Conservation (phyloP, 2,329 filamentous ascomycete species). For the Pyrenophora teres region DNA sequence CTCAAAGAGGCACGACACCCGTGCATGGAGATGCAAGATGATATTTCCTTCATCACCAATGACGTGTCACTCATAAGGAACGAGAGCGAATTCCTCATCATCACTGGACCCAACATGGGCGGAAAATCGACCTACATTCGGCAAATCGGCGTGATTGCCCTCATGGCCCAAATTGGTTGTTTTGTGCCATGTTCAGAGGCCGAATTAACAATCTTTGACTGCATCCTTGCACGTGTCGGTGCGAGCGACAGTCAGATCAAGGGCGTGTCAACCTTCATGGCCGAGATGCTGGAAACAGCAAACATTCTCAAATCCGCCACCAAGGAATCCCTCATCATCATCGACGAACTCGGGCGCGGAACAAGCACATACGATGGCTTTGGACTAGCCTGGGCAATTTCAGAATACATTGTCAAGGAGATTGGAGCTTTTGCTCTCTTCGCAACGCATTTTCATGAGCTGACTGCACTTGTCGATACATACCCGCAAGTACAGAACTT, state of each 20-base stretch:
- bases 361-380: constrained; percentile 99
- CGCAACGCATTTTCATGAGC: constrained; percentile 97
- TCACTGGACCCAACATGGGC: constrained; percentile 98
- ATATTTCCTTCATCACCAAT: constrained; percentile 98
- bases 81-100: constrained; percentile 88
- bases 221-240: constrained; percentile 92
- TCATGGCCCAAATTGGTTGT: constrained; percentile 96
- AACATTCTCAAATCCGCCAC: constrained; percentile 98
- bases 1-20: constrained; percentile 94
- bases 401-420: constrained; percentile 93
- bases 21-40: constrained; percentile 98
- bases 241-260: constrained; percentile 97
- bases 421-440: constrained; percentile 95
- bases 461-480: constrained; percentile 86
- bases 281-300: constrained; percentile 98
- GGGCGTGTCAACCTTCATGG: constrained; percentile 98
- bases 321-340: constrained; percentile 93
- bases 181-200: constrained; percentile 92
- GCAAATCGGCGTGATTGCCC: constrained; percentile 92
- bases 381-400: constrained; percentile 98
- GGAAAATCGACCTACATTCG: constrained; percentile 98
- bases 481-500: constrained; percentile 89
- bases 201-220: constrained; percentile 94
- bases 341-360: constrained; percentile 94
- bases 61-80: constrained; percentile 82